A percentile compares a stretch with the other conserved stretches of the same genome.
These are phyloP conservation scores for Kwoniella dejecticola DNA, from an alignment of 768 basidiomycete species.

Conservation along the genomic window DNA sequence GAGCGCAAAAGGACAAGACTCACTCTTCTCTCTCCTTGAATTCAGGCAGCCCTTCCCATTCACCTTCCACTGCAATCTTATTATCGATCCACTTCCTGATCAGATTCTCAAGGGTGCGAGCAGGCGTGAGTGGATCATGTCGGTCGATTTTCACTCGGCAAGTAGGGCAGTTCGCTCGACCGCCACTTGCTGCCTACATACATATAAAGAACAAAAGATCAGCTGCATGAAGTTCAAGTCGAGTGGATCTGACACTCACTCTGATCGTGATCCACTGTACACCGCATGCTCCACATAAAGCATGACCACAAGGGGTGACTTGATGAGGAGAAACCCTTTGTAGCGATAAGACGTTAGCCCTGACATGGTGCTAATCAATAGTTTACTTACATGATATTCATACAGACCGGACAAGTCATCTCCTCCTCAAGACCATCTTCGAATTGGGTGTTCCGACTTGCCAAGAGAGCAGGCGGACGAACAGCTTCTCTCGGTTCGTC, in stretches of 20 bases:
- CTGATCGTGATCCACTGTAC: conserved; percentile 19
- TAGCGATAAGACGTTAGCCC: background rate
- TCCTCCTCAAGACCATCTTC: conserved; percentile 13
- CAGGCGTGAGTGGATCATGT: conserved; percentile 11
- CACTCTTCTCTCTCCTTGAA: conserved; percentile 20
- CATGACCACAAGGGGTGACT: conserved; percentile 25
- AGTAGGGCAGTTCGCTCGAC: conserved; percentile 14
- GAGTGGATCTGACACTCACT: conserved; percentile 5
- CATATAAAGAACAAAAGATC: no score
- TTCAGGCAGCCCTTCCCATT: conserved; percentile 21
- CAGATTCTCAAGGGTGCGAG: conserved; percentile 11
- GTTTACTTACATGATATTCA: conserved; percentile 21
- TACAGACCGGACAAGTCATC: conserved; percentile 22
- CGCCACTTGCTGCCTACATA: conserved; percentile 7
- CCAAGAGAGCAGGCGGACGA: background rate
- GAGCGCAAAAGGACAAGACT: background rate
- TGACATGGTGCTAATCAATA: no score
- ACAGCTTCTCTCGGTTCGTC: no score
- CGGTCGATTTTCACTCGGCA: conserved; percentile 12
- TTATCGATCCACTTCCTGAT: conserved; percentile 22
- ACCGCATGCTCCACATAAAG: conserved; percentile 19
- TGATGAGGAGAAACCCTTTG: conserved; percentile 25
- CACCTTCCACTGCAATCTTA: conserved; percentile 4
- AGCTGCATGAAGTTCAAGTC: background rate
- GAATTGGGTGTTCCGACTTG: conserved; percentile 1